These are phyloP conservation scores for Phytophthora capsici DNA, from an alignment of 352 stramenopile species.

Conservation along the genomic window DNA sequence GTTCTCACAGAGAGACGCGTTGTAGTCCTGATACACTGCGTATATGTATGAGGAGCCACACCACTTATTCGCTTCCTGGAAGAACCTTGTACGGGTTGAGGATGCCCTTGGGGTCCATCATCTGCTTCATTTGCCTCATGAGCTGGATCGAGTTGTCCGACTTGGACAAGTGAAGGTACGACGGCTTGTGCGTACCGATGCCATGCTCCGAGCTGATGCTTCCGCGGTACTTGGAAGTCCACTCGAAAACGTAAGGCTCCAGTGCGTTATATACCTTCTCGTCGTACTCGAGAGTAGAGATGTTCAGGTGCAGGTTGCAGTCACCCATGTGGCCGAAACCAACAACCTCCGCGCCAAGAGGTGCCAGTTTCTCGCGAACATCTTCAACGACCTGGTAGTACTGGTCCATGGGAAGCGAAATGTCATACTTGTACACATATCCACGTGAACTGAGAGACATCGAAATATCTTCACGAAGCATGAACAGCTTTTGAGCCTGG, in stretches of 20 bases:
- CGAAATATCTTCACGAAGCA: conserved; percentile 94
- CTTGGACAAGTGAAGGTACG: conserved; percentile 89
- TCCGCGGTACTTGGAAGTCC: conserved; percentile 84
- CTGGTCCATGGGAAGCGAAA: conserved; percentile 92
- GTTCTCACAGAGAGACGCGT: neutral
- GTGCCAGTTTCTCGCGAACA: conserved; percentile 58
- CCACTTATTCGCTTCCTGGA: conserved; percentile 30
- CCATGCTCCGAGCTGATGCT: conserved; percentile 98
- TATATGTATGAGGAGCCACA: neutral
- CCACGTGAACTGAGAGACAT: conserved; percentile 84
- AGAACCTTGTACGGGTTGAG: conserved; percentile 97
- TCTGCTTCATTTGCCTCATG: conserved; percentile 94
- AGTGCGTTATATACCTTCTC: conserved; percentile 66
- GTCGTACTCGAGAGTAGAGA: conserved; percentile 81
- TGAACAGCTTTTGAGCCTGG: conserved; percentile 93
- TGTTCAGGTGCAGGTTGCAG: conserved; percentile 97
- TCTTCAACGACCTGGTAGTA: conserved; percentile 93
- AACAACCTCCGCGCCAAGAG: conserved; percentile 66
- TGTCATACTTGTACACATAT: conserved; percentile 98
- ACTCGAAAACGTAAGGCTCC: conserved; percentile 85
- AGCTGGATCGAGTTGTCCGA: conserved; percentile 80
- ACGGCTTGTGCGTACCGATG: conserved; percentile 95
- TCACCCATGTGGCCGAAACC: conserved; percentile 96
- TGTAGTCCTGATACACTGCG: neutral
- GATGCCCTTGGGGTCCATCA: conserved; percentile 96